Base-by-base conservation (phyloP, 345 rosid genomes). In the Hibiscus trionum region DNA sequence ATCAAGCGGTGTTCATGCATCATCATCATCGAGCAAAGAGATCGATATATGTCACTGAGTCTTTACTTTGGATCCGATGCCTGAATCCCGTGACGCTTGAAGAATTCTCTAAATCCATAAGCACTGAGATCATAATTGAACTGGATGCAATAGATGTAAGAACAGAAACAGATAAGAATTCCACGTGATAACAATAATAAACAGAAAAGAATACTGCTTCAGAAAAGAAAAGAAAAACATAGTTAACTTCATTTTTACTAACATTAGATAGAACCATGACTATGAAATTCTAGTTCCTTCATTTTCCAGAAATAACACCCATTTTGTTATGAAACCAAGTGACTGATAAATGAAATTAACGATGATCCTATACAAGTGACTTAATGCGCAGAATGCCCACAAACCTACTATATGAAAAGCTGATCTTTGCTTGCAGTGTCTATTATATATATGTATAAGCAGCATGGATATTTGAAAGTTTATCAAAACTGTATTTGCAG, bases 81-180 rank as follows among this genome's bases (percentile, higher is more conserved):
- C 39, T 64, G 80, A 73, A 92, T 78, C 7, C 87, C 85, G 31
- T 89, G 81, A 72, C 87, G 94, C 86, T 89, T 95, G 90, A 92
- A 92, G 82, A 80, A 92, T 65, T 95, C 99, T 89, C 94, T 87
- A 76, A 92, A 95, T 69, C 97, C 99, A 47, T 95, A 95, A 0
- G 88, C 84, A 74, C 97, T 95, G 76, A 73, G 75, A 75, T 90
- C 96, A 60, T 88, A 89, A 71, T 86, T 89, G 91, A 88, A 92
- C 99, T 92, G 88, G 27, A 76, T 68, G 55, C 68, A 0, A 60
- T 7, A 63, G 44, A 17, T 27, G 42, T 0, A 31, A 75, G 17
- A 53, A 6, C 26, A 69, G 35, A 64, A 35, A 39, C 16, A 63
- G 62, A 76, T 49, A 9, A 67, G 5, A 27, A 49, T 4, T 24